Evolutionary conservation across 2,329 filamentous ascomycete genomes (phyloP), one percentile per base, ranked within the genome.

Genomic region (Rutstroemia sp.): DNA sequence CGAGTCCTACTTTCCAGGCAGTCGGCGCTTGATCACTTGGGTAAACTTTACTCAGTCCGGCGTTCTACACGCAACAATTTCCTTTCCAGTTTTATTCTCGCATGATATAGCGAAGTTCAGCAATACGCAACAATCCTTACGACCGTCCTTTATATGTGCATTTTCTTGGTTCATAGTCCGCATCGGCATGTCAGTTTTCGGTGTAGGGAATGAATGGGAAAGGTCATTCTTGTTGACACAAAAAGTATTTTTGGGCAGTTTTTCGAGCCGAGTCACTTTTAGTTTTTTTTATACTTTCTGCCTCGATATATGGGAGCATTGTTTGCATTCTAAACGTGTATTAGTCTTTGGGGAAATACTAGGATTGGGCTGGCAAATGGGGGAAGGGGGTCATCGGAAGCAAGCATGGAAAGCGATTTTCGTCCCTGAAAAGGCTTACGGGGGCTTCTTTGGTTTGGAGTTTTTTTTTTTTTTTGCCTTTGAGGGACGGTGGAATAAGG

Each of bases 91-190:
- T 54, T 38, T 51, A 39, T 55, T 55, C 14, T 51, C 36, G 42
- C 40, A 44, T 19, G 16, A 50, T 25, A 44, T 21, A 36, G 53
- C 38, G 34, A 42, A 21, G 39, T 38, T n/a, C 25, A 23, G 48
- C 48, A 54, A 45, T 36, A 38, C 45, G 38, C 53, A 42, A 51
- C 25, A 40, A 23, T 23, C 14, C 36, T 30, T 38, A 30, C 17
- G 53, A 40, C 53, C 4, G 49, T 55, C 53, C 19, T 51, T 55
- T 51, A 55, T 51, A 55, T 55, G 51, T 51, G 25, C 53, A 55
- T 55, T 55, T 34, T 55, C 46, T 51, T 56, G 39, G 21, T 39
- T 51, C 27, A 44, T 45, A 38, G 27, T 16, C 16, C 38, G 45
- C 38, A 44, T 51, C 17, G 27, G 47, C 30, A 27, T 56, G 38